Percentiles rank a stretch among this genome's conserved stretches.
Evolutionary conservation across 2,329 filamentous ascomycete species (phyloP).

Genomic region (Clonostachys sp.): DNA sequence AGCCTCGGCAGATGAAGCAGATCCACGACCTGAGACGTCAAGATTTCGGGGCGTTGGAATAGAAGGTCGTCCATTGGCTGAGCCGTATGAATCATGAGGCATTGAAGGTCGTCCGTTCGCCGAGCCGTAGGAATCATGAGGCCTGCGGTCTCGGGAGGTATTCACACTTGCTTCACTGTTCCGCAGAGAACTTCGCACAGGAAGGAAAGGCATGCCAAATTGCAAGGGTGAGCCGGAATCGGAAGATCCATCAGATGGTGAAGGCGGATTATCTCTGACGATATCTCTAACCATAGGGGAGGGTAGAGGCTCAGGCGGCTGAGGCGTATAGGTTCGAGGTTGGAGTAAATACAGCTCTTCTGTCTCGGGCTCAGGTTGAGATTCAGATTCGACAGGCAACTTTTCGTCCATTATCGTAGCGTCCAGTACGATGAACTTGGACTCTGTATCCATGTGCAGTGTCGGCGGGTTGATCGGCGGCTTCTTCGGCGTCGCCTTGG

Average conservation of each 20-base stretch:
- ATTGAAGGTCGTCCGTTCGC: constrained; percentile 39
- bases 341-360: constrained; percentile 48
- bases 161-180: too few species aligned
- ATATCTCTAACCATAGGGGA: constrained; percentile 31
- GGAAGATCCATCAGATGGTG: too few species aligned
- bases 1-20: background rate
- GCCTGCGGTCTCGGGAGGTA: constrained; percentile 33
- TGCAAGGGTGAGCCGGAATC: constrained; percentile 2
- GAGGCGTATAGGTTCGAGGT: constrained; percentile 53
- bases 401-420: background rate
- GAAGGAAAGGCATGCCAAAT: constrained; percentile 9
- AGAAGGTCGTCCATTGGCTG: background rate
- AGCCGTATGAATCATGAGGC: constrained; percentile 31
- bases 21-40: constrained; percentile 7
- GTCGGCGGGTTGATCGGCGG: background rate
- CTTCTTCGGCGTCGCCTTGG: background rate
- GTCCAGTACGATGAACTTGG: background rate
- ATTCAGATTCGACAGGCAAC: background rate
- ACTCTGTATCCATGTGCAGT: background rate
- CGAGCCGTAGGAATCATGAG: constrained; percentile 26
- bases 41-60: background rate
- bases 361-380: constrained; percentile 13
- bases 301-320: constrained; percentile 35
- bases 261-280: too few species aligned
- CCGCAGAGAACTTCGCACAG: background rate